Evolutionary conservation across 2,329 filamentous ascomycete genomes (phyloP).

Genomic region (Alternaria alternata): DNA sequence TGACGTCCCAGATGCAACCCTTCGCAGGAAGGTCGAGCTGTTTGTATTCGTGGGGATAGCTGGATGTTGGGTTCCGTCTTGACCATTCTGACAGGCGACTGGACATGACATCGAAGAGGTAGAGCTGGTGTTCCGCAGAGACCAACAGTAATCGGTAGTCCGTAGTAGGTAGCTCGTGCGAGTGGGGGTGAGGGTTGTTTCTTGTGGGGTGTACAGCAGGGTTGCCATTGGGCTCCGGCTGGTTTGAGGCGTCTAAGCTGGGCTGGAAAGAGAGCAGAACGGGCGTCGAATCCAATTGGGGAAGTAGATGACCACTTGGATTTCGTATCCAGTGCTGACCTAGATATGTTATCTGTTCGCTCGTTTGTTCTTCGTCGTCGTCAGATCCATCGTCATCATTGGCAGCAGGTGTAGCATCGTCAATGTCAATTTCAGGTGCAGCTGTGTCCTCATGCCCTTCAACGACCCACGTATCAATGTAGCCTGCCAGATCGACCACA

Average conservation of each 20-base stretch:
- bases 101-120: conserved; percentile 79
- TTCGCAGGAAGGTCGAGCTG: conserved; percentile 81
- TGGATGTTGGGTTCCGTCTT: conserved; percentile 77
- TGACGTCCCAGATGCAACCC: conserved; percentile 82
- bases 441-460: conserved; percentile 63
- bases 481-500: conserved; percentile 81
- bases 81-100: conserved; percentile 87
- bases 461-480: conserved; percentile 85
- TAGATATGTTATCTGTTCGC: conserved; percentile 59
- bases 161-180: conserved; percentile 63
- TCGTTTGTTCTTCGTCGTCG: conserved; percentile 57
- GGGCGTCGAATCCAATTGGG: conserved; percentile 55
- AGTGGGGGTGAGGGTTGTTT: conserved; percentile 61
- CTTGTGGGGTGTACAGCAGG: conserved; percentile 60
- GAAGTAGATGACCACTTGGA: conserved; percentile 65
- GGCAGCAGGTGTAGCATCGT: conserved; percentile 41
- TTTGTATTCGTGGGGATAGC: conserved; percentile 76
- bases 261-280: conserved; percentile 59
- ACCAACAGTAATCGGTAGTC: conserved; percentile 67
- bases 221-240: conserved; percentile 53
- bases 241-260: conserved; percentile 23
- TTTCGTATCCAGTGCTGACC: conserved; percentile 79
- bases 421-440: conserved; percentile 52
- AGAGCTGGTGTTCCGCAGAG: conserved; percentile 71
- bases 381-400: conserved; percentile 47